These are phyloP conservation scores for Coniferiporia weirii DNA, from an alignment of 1,284 basidiomycete species.

Conservation along the genomic window DNA sequence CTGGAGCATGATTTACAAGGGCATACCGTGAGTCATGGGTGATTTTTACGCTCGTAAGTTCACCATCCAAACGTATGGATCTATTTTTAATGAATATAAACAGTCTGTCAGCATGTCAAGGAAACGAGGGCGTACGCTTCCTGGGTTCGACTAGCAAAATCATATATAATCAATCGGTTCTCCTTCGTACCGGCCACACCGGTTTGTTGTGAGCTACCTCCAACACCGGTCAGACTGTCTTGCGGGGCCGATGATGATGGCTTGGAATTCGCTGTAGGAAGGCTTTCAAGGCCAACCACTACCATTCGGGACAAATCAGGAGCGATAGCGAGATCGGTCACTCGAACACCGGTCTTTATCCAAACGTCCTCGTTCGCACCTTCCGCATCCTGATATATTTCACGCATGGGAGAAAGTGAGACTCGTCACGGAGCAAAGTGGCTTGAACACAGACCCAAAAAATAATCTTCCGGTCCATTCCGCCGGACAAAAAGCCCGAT, in stretches of 20 bases:
- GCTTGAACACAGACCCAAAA: conserved; percentile 66
- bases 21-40: conserved; percentile 85
- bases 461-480: conserved; percentile 83
- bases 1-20: conserved; percentile 81
- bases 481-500: conserved; percentile 85
- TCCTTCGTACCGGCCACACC: conserved; percentile 39
- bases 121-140: conserved; percentile 46
- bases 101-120: not conserved
- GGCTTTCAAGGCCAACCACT: conserved; percentile 67
- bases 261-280: conserved; percentile 26
- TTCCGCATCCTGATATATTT: conserved; percentile 52
- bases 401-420: conserved; percentile 5
- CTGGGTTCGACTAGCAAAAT: conserved; percentile 57
- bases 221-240: conserved; percentile 17
- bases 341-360: conserved; percentile 73
- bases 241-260: conserved; percentile 23
- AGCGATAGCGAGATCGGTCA: conserved; percentile 84
- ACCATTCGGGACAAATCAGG: conserved; percentile 83
- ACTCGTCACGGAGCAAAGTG: conserved; percentile 12
- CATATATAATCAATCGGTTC: conserved; percentile 71
- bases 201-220: conserved; percentile 31
- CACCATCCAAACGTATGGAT: conserved; percentile 64
- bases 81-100: conserved; percentile 31
- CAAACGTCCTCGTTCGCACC: conserved; percentile 70
- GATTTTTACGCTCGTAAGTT: conserved; percentile 84